These are phyloP conservation scores for Zelopaecilomyces penicillatus DNA, from an alignment of 2,329 filamentous ascomycete genomes.

Conservation along the genomic window DNA sequence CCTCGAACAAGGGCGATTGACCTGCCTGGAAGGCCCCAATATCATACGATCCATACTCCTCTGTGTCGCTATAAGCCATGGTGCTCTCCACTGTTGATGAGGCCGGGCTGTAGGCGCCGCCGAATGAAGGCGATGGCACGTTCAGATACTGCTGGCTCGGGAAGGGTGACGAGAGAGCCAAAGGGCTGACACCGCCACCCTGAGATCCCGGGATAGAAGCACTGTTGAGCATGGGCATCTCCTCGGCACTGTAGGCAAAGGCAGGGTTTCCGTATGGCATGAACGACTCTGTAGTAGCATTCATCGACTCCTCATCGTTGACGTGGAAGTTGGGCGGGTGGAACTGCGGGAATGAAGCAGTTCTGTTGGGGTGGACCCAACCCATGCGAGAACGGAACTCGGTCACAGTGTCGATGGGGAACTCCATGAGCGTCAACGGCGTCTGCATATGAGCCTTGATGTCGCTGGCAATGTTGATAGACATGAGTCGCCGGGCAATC, in stretches of 20 bases:
- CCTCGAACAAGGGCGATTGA: conserved; percentile 39
- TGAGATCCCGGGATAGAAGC: conserved; percentile 34
- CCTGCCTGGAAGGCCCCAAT: conserved; percentile 34
- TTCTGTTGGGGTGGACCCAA: conserved; percentile 52
- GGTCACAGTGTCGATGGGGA: conserved; percentile 59
- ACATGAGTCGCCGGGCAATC: conserved; percentile 67
- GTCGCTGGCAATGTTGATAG: conserved; percentile 54
- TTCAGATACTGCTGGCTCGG: conserved; percentile 49
- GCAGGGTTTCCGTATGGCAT: conserved; percentile 47
- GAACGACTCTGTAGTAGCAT: conserved; percentile 35
- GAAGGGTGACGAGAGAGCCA: conserved; percentile 49
- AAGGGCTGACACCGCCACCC: conserved; percentile 43
- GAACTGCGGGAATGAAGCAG: conserved; percentile 54
- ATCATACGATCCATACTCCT: conserved; percentile 46
- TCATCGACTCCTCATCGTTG: conserved; percentile 35
- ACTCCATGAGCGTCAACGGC: conserved; percentile 61
- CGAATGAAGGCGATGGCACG: conserved; percentile 54
- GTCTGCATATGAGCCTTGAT: conserved; percentile 51
- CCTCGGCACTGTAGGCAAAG: conserved; percentile 58
- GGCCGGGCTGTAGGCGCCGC: conserved; percentile 51
- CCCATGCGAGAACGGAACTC: conserved; percentile 64
- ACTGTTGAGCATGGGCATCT: conserved; percentile 47
- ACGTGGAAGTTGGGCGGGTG: conserved; percentile 46
- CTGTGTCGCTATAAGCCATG: conserved; percentile 53
- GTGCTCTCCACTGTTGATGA: conserved; percentile 57